phyloP scores from a whole-genome alignment of 139 green algal species.

The Ettlia oleoabundans region DNA sequence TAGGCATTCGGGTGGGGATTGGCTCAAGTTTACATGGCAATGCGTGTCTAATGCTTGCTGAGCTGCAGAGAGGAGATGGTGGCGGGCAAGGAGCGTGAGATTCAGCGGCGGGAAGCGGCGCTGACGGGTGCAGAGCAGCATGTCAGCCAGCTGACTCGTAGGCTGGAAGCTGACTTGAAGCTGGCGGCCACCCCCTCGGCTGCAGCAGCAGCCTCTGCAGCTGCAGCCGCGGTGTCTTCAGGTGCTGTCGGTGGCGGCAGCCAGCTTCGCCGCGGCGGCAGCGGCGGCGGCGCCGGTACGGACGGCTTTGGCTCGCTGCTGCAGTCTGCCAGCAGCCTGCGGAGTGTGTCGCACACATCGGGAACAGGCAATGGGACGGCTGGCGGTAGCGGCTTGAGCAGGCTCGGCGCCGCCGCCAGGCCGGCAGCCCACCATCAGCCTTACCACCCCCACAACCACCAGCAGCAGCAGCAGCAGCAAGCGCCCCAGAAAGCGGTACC shows the following conservation, averaged over 20 bases:
- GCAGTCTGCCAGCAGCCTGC: background rate
- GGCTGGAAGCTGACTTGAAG: slow-evolving; percentile 27
- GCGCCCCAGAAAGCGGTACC: background rate
- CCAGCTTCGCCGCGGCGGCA: background rate
- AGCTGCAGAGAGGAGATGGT: slow-evolving; percentile 26
- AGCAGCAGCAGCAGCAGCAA: background rate
- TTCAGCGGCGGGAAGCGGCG: slow-evolving; percentile 19
- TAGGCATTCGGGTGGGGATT: background rate
- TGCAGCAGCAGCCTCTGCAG: background rate
- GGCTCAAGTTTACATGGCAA: background rate
- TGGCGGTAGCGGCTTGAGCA: background rate
- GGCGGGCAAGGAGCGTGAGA: slow-evolving; percentile 22
- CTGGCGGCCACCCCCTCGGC: background rate
- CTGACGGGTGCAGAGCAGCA: slow-evolving; percentile 25
- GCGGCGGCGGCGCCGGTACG: background rate
- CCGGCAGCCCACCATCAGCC: background rate
- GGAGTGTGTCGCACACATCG: background rate
- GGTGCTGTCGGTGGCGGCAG: no score
- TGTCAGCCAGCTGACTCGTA: slow-evolving; percentile 25
- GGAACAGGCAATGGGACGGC: background rate
- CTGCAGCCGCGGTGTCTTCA: no score
- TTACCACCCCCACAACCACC: background rate
- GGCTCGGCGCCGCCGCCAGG: background rate
- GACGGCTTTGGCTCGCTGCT: slow-evolving; percentile 9
- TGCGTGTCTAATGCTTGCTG: background rate